Percentiles rank a stretch among this genome's conserved stretches.
These are phyloP conservation scores for Mycotypha africana DNA, from an alignment of 371 early-diverging fungal species.

Conservation along the genomic window DNA sequence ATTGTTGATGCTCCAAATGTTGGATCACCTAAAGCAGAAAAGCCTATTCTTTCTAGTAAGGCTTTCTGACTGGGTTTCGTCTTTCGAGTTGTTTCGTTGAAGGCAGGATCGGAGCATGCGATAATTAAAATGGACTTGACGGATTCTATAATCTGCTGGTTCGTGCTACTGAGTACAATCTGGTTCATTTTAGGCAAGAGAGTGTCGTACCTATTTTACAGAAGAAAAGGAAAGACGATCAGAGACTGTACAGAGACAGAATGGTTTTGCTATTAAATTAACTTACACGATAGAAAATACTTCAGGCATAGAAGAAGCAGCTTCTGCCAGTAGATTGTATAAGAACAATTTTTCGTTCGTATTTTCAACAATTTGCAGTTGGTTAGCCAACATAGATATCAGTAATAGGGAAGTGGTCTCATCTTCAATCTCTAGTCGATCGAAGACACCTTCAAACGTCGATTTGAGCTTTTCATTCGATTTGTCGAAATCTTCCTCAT, in stretches of 20 bases:
- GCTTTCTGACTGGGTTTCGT: constrained; percentile 42
- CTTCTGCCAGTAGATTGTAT: constrained; percentile 80
- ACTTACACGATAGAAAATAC: constrained; percentile 71
- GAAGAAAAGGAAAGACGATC: not conserved
- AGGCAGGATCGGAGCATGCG: constrained; percentile 61
- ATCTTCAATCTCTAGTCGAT: constrained; percentile 61
- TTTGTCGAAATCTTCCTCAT: constrained; percentile 28
- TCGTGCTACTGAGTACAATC: constrained; percentile 63
- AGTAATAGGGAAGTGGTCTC: constrained; percentile 67
- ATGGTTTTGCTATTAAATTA: too few relatives aligned
- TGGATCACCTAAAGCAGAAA: constrained; percentile 38
- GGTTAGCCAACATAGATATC: constrained; percentile 72
- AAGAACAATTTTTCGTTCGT: constrained; percentile 82
- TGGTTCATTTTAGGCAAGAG: constrained; percentile 76
- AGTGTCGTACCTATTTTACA: constrained; percentile 49
- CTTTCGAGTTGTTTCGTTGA: constrained; percentile 36
- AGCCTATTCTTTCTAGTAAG: constrained; percentile 53
- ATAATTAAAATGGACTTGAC: constrained; percentile 76
- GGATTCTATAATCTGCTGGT: constrained; percentile 65
- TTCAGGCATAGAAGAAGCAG: constrained; percentile 70
- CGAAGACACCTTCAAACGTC: constrained; percentile 60
- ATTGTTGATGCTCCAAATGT: constrained; percentile 41
- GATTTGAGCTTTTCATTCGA: constrained; percentile 27
- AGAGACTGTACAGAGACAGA: too few relatives aligned
- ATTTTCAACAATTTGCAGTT: constrained; percentile 78